Evolutionary conservation across 768 basidiomycete genomes (phyloP), one percentile per base, ranked within the genome.

Genomic region (Cystoderma amianthinum): DNA sequence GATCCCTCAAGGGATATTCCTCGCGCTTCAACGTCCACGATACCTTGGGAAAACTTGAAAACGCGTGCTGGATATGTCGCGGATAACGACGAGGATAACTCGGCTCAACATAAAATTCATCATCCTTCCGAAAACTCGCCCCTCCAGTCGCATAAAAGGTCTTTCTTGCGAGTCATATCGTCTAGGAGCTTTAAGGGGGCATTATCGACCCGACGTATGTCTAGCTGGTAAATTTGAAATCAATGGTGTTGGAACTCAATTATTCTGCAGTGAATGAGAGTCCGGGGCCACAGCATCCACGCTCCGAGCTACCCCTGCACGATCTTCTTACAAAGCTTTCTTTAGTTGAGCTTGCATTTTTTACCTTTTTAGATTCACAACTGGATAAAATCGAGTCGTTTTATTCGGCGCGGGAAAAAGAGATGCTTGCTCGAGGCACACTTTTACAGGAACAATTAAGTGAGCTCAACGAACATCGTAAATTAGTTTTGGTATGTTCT

Each of bases 371-470:
- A 5, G 87, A 96, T 49, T 55, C 55, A 1, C 83, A 99, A 56
- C 66, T 97, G 2, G 78, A 83, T 16, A 96, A 95, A 58, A 78
- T 97, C 10, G 87, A 88, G 44, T 62, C 65, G 1, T 99, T 99
- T 59, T 98, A 89, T 56, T 52, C 74, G 4, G 78, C 76, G 18
- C 72, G 81, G 20, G 92, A 80, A 62, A 69, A 69, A 35, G 80
- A 74, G 61, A 82, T 76, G 78, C 61, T 61, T 3, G 57, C 55
- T 2, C 71, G 69, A 18, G 66, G 68, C 12, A 53, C 63, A 20
- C 36, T 62, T 19, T 61, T 98, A 4, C 71, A 74, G 43, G 68
- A 68, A 32, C 93, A 97, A 54, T 70, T 95, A 13, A 59, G 72
- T 6, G 87, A 91, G 52, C 74, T 96, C 5, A 69, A 67, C 28